These are phyloP conservation scores for Cucumis cinereus DNA, from an alignment of 306 rosid genomes.

Conservation along the genomic window DNA sequence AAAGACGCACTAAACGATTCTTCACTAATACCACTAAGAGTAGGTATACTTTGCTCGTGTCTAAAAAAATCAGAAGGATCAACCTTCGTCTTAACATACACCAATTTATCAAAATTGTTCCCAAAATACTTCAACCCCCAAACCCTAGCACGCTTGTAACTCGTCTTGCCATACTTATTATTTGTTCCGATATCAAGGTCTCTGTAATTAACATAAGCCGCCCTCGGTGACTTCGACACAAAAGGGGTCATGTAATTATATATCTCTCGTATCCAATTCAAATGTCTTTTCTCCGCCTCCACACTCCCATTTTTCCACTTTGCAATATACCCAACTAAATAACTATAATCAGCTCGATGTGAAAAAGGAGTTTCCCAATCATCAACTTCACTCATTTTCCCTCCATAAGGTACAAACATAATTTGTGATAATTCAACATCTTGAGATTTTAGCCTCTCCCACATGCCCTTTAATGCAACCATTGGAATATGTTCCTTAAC, in stretches of 20 bases:
- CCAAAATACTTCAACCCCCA: conserved; percentile 54
- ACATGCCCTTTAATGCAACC: conserved; percentile 21
- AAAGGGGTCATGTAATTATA: neutral
- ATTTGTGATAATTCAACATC: conserved; percentile 25
- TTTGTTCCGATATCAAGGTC: neutral
- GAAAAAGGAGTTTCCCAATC: conserved; percentile 48
- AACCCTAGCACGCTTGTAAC: conserved; percentile 30
- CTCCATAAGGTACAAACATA: conserved; percentile 54
- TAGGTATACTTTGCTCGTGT: conserved; percentile 65
- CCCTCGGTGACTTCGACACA: conserved; percentile 35
- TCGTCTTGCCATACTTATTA: conserved; percentile 2
- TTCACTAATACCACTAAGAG: neutral
- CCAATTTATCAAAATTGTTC: neutral
- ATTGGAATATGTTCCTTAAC: conserved; percentile 33
- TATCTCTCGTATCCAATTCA: neutral
- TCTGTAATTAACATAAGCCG: conserved; percentile 21
- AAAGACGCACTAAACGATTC: too few species aligned
- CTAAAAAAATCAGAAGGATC: neutral
- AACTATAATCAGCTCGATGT: conserved; percentile 37
- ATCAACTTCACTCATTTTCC: conserved; percentile 41
- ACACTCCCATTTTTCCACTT: conserved; percentile 19
- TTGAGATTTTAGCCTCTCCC: conserved; percentile 31
- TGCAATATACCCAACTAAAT: neutral
- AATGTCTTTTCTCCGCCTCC: neutral
- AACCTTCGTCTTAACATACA: neutral